Evolutionary conservation across 441 rosid species (phyloP), one percentile per base, ranked within the genome.

Genomic region (Manihot esculenta): DNA sequence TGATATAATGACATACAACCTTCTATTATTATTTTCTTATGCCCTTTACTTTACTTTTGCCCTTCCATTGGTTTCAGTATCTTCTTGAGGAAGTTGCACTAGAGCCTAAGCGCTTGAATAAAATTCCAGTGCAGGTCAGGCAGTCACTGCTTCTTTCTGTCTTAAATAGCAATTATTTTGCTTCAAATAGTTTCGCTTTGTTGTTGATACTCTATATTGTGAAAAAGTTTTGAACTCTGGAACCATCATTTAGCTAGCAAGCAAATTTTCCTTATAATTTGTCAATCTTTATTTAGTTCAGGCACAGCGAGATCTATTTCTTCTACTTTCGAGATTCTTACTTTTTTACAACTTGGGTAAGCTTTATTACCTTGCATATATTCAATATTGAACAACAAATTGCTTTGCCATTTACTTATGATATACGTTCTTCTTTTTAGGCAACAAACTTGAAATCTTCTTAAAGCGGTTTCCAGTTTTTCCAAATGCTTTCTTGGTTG

Each of bases 51-150:
- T 63, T 23, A 47, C 42, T 3, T 42, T 62, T 30, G 5, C 45
- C 60, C 26, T 17, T 75, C 42, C 55, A 20, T 71, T 68, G 71
- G 60, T 53, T 77, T 56, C 79, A 95, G 99, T 93, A 93, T 78
- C 97, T 95, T 71, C 95, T 93, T 26, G 93, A 89, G 74, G 94
- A 91, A 81, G 97, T 93, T 75, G 93, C 95, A 13, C 73, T 93
- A 80, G 88, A 81, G 79, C 85, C 86, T 3, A 62, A 30, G 13
- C 86, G 80, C 68, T 70, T 93, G 74, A 89, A 82, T 67, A 91
- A 83, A 76, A 93, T 93, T 78, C 93, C 97, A 18, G 77, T 84
- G 59, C 98, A 93, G 97, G 99, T 93, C 26, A 69, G 70, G 62
- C 76, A 44, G 33, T 20, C 24, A 56, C 59, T 45, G 30, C 74